Conservation (phyloP, 2,329 filamentous ascomycete genomes). For the Triangularia verruculosa region DNA sequence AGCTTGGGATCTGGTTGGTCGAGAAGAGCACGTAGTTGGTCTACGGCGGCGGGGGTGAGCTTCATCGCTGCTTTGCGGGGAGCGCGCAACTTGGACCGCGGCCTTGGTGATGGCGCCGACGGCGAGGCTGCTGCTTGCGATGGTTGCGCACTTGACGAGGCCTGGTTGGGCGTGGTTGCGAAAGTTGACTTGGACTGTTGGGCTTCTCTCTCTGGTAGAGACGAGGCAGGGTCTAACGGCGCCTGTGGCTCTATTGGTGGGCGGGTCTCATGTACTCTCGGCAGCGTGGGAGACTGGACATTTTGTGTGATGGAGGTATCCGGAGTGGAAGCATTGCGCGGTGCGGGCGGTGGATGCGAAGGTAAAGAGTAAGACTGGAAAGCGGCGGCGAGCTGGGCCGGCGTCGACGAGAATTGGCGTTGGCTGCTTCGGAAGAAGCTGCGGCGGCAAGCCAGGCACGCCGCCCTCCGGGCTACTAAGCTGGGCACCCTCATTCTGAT, state of each 20-base stretch:
- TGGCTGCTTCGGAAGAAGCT: conserved; percentile 37
- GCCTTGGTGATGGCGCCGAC: conserved; percentile 27
- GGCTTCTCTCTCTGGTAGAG: conserved; percentile 60
- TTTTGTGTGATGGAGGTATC: conserved; percentile 49
- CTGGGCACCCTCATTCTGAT: conserved; percentile 43
- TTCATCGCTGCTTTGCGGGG: conserved; percentile 90
- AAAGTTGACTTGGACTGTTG: conserved; percentile 59
- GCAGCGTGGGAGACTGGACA: conserved; percentile 36
- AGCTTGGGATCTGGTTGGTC: conserved; percentile 86
- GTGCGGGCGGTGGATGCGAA: conserved; percentile 39
- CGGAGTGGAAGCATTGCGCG: conserved; percentile 43
- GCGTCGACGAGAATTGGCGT: conserved; percentile 43
- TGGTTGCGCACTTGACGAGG: conserved; percentile 21
- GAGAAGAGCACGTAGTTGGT: conserved; percentile 72
- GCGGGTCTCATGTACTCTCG: conserved; percentile 53
- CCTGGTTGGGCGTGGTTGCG: conserved; percentile 31
- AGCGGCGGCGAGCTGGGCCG: conserved; percentile 30
- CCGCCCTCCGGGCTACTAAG: conserved; percentile 35
- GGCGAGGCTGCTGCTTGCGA: conserved; percentile 1
- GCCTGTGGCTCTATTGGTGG: conserved; percentile 35
- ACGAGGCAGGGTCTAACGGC: conserved; percentile 29
- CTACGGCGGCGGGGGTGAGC: conserved; percentile 74
- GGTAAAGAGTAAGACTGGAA: conserved; percentile 54
- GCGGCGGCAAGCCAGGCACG: conserved; percentile 42
- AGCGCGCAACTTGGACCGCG: conserved; percentile 57